Conservation (phyloP, 1,139 yeast genomes). For the Kluyveromyces sp. region DNA sequence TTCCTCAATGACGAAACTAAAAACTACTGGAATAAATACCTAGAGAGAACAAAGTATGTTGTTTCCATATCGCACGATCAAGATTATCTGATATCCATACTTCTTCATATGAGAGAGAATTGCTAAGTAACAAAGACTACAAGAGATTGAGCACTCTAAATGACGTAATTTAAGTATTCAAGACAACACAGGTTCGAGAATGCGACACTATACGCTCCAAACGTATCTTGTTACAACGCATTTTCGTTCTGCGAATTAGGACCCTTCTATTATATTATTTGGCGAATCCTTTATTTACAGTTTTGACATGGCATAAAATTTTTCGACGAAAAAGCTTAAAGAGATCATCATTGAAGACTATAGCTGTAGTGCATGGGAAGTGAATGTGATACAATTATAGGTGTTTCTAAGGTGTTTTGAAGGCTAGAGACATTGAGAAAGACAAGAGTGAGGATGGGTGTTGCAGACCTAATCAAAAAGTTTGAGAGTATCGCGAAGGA, state of each 20-base stretch:
- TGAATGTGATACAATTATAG: too few species aligned
- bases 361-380: too few species aligned
- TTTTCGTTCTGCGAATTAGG: too few species aligned
- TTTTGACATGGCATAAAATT: neutral
- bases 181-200: too few species aligned
- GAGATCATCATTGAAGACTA: neutral
- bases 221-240: too few species aligned
- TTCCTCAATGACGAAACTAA: neutral
- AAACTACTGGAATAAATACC: conserved; percentile 8
- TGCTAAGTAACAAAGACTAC: too few species aligned
- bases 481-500: conserved; percentile 26
- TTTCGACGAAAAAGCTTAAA: neutral
- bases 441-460: conserved; percentile 23
- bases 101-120: conserved; percentile 6
- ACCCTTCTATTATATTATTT: neutral
- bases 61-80: conserved; percentile 27
- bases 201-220: too few species aligned
- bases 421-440: neutral
- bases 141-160: too few species aligned
- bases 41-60: conserved; percentile 10
- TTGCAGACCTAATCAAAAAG: conserved; percentile 31
- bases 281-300: neutral
- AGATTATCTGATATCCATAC: conserved; percentile 21
- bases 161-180: too few species aligned
- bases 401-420: too few species aligned